Evolutionary conservation across 2,329 filamentous ascomycete genomes (phyloP).

Genomic region (Orbilia javanica): DNA sequence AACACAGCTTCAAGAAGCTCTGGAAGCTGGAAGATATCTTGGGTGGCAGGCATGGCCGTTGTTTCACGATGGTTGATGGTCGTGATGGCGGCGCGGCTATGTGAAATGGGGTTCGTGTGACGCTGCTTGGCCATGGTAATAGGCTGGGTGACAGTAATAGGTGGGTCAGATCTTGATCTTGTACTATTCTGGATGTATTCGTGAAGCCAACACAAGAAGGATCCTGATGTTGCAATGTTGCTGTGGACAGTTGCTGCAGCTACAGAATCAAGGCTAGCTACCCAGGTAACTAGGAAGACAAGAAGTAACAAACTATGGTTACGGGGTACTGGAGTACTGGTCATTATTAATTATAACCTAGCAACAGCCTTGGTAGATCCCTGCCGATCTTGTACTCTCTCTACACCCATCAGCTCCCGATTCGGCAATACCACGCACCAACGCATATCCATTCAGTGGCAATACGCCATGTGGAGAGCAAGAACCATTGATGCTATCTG

Average conservation of each 20-base stretch:
- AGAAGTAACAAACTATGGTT: neutral
- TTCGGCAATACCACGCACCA: neutral
- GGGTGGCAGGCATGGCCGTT: neutral
- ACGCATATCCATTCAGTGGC: neutral
- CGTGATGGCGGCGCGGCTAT: neutral
- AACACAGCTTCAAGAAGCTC: constrained; percentile 36
- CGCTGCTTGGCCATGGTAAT: no score
- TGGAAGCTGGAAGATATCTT: constrained; percentile 18
- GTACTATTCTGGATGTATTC: no score
- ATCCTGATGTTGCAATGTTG: neutral
- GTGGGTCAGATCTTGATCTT: no score
- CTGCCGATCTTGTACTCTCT: neutral
- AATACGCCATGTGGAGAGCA: no score
- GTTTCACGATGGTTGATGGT: neutral
- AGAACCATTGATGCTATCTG: neutral
- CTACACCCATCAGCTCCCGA: neutral
- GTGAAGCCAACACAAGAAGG: no score
- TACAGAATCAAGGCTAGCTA: neutral
- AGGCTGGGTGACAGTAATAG: no score
- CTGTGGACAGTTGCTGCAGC: neutral
- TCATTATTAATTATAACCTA: no score
- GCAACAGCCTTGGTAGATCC: neutral
- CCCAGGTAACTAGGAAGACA: neutral
- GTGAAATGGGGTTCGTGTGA: neutral
- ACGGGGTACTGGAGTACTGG: neutral